Conservation (phyloP, 352 stramenopile species). For the Phytophthora citricola region DNA sequence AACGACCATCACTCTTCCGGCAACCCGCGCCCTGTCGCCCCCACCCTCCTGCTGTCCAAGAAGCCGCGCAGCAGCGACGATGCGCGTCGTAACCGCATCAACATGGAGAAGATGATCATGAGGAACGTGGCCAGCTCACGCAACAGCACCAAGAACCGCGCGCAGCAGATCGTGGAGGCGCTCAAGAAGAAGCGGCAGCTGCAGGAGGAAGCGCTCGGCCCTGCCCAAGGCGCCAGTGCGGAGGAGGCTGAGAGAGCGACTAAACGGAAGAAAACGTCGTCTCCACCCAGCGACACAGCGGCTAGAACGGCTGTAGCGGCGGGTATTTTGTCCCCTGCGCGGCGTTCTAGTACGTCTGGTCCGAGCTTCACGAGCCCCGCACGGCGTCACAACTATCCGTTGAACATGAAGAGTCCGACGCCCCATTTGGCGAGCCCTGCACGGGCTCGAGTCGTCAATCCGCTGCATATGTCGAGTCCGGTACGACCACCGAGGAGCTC, state of each 20-base stretch:
- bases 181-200: constrained; percentile 72
- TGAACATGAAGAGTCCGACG: constrained; percentile 33
- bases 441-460: constrained; percentile 14
- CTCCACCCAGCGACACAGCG: constrained; percentile 5
- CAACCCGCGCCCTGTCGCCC: constrained; percentile 5
- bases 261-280: constrained; percentile 38
- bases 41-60: constrained; percentile 13
- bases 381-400: constrained; percentile 14
- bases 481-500: constrained; percentile 28
- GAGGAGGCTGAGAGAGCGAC: constrained; percentile 25
- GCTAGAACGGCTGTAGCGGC: constrained; percentile 16
- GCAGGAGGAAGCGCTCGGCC: constrained; percentile 33
- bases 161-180: constrained; percentile 73
- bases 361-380: constrained; percentile 33
- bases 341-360: constrained; percentile 7
- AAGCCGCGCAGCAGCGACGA: constrained; percentile 50
- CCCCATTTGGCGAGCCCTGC: constrained; percentile 35
- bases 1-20: constrained; percentile 25
- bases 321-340: constrained; percentile 35
- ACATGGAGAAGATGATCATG: constrained; percentile 90
- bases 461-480: constrained; percentile 42
- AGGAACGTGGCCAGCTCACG: constrained; percentile 75
- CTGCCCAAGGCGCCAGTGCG: no score
- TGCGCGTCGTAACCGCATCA: constrained; percentile 65
- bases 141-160: constrained; percentile 74